A percentile compares a stretch with the other conserved stretches of the same genome.
Conservation (phyloP, 2,329 filamentous ascomycete genomes). For the Epichloe scottii region DNA sequence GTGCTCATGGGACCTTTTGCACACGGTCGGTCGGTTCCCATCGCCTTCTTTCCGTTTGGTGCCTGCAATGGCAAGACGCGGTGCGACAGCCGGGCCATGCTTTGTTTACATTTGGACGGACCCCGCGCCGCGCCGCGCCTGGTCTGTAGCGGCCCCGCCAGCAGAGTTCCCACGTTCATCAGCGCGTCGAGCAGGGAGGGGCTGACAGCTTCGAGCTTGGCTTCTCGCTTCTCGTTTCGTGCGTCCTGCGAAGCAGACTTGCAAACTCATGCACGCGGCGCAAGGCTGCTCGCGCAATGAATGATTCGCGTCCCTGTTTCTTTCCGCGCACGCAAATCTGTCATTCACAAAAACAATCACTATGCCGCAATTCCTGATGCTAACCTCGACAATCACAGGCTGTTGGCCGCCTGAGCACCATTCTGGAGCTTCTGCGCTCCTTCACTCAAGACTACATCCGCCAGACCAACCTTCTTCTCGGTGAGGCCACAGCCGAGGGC, state of each 20-base stretch:
- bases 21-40: too few relatives aligned
- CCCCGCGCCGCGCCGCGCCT: slow-evolving; percentile 10
- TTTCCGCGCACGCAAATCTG: too few relatives aligned
- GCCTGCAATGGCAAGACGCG: neutral
- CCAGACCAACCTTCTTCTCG: slow-evolving; percentile 74
- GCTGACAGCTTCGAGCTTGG: neutral
- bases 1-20: neutral
- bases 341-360: neutral
- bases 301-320: neutral
- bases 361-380: neutral
- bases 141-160: neutral
- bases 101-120: slow-evolving; percentile 12
- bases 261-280: neutral
- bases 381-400: slow-evolving; percentile 34
- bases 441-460: slow-evolving; percentile 77
- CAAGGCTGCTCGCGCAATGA: neutral
- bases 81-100: slow-evolving; percentile 2
- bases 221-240: neutral
- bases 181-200: neutral
- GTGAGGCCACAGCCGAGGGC: slow-evolving; percentile 43
- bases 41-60: neutral
- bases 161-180: neutral
- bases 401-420: slow-evolving; percentile 53
- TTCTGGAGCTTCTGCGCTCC: slow-evolving; percentile 66
- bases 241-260: neutral